phyloP scores from a whole-genome alignment of 2,329 filamentous ascomycete genomes.

The Clarireedia hainanense region DNA sequence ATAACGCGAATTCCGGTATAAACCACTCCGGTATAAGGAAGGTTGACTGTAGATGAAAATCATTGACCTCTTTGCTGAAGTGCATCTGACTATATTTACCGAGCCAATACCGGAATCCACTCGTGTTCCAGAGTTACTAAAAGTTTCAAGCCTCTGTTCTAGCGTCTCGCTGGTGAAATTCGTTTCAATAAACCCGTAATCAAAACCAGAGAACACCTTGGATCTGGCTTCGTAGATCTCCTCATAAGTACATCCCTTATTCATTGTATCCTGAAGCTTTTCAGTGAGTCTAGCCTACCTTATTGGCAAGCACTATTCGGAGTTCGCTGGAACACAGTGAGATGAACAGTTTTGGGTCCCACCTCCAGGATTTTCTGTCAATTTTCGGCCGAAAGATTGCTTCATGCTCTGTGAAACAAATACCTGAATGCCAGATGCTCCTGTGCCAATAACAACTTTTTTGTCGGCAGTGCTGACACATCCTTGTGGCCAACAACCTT shows the following conservation, averaged over 20 bases:
- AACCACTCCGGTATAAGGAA: too few relatives aligned
- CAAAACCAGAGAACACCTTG: constrained; percentile 43
- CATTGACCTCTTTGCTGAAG: constrained; percentile 35
- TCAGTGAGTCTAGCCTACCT: constrained; percentile 36
- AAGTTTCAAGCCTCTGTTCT: constrained; percentile 37
- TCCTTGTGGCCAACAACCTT: background rate
- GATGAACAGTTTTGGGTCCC: constrained; percentile 32
- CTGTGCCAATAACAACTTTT: constrained; percentile 46
- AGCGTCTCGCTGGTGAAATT: constrained; percentile 36
- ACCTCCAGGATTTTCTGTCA: constrained; percentile 17
- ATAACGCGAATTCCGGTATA: too few relatives aligned
- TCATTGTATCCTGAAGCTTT: constrained; percentile 37
- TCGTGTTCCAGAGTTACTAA: constrained; percentile 37
- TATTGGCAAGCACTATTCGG: constrained; percentile 54
- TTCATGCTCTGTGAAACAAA: background rate
- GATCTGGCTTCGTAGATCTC: constrained; percentile 37
- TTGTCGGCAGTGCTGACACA: constrained; percentile 31
- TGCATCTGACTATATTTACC: constrained; percentile 40
- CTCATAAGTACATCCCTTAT: constrained; percentile 30
- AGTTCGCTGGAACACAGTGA: constrained; percentile 48
- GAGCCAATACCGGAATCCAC: constrained; percentile 41
- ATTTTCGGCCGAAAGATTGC: background rate
- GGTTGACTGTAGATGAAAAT: constrained; percentile 26
- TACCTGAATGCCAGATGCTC: constrained; percentile 22
- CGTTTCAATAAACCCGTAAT: constrained; percentile 39